Evolutionary conservation across 257 asterid species (phyloP).

Genomic region (Avicennia marina): DNA sequence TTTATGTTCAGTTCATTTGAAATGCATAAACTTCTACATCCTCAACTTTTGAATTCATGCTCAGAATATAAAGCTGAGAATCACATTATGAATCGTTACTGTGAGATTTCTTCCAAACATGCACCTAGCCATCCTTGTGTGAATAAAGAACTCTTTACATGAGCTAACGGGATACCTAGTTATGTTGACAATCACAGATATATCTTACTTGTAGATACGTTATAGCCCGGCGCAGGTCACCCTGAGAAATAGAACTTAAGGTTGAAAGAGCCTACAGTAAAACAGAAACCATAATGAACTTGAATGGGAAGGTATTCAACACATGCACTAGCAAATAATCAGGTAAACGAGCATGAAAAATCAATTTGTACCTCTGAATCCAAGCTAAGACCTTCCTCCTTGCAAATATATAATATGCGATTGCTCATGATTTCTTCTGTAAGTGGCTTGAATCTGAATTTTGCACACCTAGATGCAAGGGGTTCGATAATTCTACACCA

Average conservation of each 20-base stretch:
- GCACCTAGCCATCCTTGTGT: background rate
- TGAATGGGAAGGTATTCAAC: background rate
- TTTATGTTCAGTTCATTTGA: too few relatives aligned
- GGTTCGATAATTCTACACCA: constrained; percentile 84
- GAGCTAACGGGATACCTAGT: too few relatives aligned
- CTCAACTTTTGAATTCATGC: background rate
- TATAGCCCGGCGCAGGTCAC: constrained; percentile 93
- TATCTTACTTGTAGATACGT: constrained; percentile 84
- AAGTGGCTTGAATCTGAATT: constrained; percentile 95
- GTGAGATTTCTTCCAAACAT: background rate
- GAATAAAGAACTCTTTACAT: constrained; percentile 1
- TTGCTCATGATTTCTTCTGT: constrained; percentile 79
- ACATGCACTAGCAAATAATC: constrained; percentile 9
- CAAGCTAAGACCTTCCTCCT: constrained; percentile 77
- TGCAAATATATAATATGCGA: constrained; percentile 77
- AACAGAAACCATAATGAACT: background rate
- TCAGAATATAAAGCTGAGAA: constrained; percentile 4
- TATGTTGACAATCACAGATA: constrained; percentile 9
- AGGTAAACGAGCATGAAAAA: constrained; percentile 10
- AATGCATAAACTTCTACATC: background rate
- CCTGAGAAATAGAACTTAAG: constrained; percentile 87
- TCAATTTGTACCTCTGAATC: constrained; percentile 73
- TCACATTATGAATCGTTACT: background rate
- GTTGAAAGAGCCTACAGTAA: constrained; percentile 73
- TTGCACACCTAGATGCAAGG: constrained; percentile 97